phyloP scores from a whole-genome alignment of 164 flowering plant genomes.

The Berberis vulgaris region DNA sequence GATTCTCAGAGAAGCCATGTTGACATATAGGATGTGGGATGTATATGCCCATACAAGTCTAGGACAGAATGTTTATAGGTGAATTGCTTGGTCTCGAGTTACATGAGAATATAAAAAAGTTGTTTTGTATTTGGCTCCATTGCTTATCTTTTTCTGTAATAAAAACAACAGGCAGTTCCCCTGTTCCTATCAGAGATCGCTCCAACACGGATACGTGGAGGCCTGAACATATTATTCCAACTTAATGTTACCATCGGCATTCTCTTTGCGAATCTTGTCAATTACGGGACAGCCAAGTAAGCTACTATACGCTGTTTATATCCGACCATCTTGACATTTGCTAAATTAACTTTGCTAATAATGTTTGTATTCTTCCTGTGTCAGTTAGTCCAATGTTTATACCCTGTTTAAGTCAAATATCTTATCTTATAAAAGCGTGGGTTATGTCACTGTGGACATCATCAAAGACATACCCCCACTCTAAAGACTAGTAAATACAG shows the following conservation, averaged over 20 bases:
- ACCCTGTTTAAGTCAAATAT: too few relatives aligned
- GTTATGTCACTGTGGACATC: too few relatives aligned
- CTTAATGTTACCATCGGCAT: conserved; percentile 90
- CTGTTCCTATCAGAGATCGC: conserved; percentile 94
- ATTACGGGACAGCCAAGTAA: conserved; percentile 86
- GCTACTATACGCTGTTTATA: conserved; percentile 1
- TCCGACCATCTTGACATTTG: not conserved
- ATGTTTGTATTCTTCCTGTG: too few relatives aligned
- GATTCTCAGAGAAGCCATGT: too few relatives aligned
- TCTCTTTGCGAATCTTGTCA: conserved; percentile 84
- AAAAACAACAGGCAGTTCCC: conserved; percentile 69
- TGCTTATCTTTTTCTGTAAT: not conserved
- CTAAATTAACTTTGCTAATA: not conserved
- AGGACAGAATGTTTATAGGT: too few relatives aligned
- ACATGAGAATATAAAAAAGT: not conserved
- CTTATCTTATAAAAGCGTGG: too few relatives aligned
- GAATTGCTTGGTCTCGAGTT: not conserved
- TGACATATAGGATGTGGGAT: too few relatives aligned
- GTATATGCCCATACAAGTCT: too few relatives aligned
- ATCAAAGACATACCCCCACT: too few relatives aligned
- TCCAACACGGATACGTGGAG: conserved; percentile 91
- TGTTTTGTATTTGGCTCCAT: not conserved
- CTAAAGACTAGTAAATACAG: too few relatives aligned
- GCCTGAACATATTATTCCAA: conserved; percentile 83
- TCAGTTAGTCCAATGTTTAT: too few relatives aligned